Conservation (phyloP, 148 eudicot genomes). For the Euryodendron excelsum region DNA sequence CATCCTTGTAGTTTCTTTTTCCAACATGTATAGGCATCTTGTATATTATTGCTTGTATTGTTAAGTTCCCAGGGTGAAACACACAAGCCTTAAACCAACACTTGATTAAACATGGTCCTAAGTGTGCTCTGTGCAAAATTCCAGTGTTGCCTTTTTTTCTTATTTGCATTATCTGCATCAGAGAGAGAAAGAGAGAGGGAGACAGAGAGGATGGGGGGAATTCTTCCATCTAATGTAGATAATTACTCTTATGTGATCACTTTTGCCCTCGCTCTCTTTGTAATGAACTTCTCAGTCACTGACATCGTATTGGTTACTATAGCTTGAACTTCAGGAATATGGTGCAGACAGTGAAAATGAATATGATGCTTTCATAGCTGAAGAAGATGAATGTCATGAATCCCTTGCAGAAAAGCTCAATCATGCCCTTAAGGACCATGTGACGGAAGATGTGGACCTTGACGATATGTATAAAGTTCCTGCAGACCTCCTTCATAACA, state of each 20-base stretch:
- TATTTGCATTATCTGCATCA: neutral
- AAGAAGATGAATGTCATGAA: conserved; percentile 39
- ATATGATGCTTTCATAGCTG: conserved; percentile 27
- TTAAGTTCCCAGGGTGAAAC: too few relatives aligned
- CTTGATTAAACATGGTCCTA: neutral
- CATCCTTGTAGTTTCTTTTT: too few relatives aligned
- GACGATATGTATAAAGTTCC: conserved; percentile 51
- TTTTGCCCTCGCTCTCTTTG: neutral
- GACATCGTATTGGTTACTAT: conserved; percentile 19
- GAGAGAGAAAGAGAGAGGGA: neutral
- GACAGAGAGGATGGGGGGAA: too few relatives aligned
- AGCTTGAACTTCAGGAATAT: conserved; percentile 86
- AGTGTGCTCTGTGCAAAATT: neutral
- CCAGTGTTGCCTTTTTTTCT: neutral
- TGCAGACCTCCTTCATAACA: conserved; percentile 35
- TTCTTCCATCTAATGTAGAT: neutral
- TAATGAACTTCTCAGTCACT: neutral
- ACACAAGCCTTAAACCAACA: neutral
- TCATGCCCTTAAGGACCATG: conserved; percentile 42
- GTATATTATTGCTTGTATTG: too few relatives aligned
- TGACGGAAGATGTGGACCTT: conserved; percentile 34
- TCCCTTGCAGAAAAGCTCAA: conserved; percentile 64
- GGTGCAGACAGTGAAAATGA: conserved; percentile 68
- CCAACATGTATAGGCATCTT: too few relatives aligned
- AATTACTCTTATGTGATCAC: neutral